Conservation (phyloP, 2,329 filamentous ascomycete species). For the Penicillium sp. region DNA sequence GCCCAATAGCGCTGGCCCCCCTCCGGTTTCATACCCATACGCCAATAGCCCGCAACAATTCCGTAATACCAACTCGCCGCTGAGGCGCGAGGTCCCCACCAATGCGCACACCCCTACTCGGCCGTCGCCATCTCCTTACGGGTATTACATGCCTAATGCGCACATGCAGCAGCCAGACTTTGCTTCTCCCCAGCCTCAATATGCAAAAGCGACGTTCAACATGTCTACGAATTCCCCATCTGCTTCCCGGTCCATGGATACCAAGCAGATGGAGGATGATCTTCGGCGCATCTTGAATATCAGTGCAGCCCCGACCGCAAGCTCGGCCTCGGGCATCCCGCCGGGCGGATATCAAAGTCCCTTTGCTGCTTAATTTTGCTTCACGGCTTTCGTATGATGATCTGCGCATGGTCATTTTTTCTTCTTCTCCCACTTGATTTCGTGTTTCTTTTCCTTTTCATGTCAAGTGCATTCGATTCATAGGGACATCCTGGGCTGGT, state of each 20-base stretch:
- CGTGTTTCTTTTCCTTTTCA: constrained; percentile 10
- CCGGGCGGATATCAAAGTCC: constrained; percentile 33
- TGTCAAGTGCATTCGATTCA: constrained; percentile 11
- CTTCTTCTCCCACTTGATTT: background rate
- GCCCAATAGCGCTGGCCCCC: constrained; percentile 17
- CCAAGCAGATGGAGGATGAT: constrained; percentile 47
- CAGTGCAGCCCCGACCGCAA: constrained; percentile 25
- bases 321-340: constrained; percentile 23
- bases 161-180: constrained; percentile 14
- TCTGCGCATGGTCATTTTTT: constrained; percentile 12
- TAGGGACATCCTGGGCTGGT: constrained; percentile 20
- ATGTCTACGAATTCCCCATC: constrained; percentile 22
- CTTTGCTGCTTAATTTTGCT: constrained; percentile 8
- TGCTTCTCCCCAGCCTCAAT: constrained; percentile 22
- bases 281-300: constrained; percentile 46
- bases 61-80: constrained; percentile 28
- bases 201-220: constrained; percentile 20
- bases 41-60: constrained; percentile 21
- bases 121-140: constrained; percentile 21
- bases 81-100: constrained; percentile 30
- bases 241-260: constrained; percentile 31
- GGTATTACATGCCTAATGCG: constrained; percentile 8
- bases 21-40: constrained; percentile 22
- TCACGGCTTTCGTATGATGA: constrained; percentile 9
- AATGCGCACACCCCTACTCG: constrained; percentile 6